These are phyloP conservation scores for Lactifluus piperatus DNA, from an alignment of 768 basidiomycete species.

Conservation along the genomic window DNA sequence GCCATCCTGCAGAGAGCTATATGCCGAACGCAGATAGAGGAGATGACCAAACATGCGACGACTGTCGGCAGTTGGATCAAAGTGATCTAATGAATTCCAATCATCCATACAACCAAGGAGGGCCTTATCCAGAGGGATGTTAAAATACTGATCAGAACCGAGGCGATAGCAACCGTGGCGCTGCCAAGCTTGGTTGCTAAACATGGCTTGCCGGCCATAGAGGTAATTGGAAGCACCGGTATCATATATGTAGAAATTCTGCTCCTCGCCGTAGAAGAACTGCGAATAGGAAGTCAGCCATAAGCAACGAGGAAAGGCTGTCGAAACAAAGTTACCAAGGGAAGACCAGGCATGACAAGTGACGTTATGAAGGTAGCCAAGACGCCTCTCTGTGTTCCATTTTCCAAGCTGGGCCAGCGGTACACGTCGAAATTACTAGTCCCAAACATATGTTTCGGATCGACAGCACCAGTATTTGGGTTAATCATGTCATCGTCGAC, in stretches of 20 bases:
- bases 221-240: slow-evolving; percentile 89
- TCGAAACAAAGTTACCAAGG: slow-evolving; percentile 42
- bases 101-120: slow-evolving; percentile 80
- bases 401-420: slow-evolving; percentile 84
- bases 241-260: slow-evolving; percentile 81
- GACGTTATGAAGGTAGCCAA: slow-evolving; percentile 72
- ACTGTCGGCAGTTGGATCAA: slow-evolving; percentile 78
- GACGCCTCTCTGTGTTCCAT: slow-evolving; percentile 70
- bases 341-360: slow-evolving; percentile 80
- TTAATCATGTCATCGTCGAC: slow-evolving; percentile 84
- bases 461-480: slow-evolving; percentile 48
- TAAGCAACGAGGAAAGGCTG: not conserved
- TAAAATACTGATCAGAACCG: slow-evolving; percentile 89
- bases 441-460: slow-evolving; percentile 86
- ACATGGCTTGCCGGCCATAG: slow-evolving; percentile 91
- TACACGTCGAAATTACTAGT: slow-evolving; percentile 94
- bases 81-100: slow-evolving; percentile 92
- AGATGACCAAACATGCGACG: slow-evolving; percentile 70
- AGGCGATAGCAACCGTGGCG: slow-evolving; percentile 88
- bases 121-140: slow-evolving; percentile 76
- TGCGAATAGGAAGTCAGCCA: slow-evolving; percentile 26
- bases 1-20: slow-evolving; percentile 76
- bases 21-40: slow-evolving; percentile 56
- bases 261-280: slow-evolving; percentile 89
- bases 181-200: slow-evolving; percentile 78